Conservation (phyloP, 75 land plant genomes). For the Sequoia sempervirens region DNA sequence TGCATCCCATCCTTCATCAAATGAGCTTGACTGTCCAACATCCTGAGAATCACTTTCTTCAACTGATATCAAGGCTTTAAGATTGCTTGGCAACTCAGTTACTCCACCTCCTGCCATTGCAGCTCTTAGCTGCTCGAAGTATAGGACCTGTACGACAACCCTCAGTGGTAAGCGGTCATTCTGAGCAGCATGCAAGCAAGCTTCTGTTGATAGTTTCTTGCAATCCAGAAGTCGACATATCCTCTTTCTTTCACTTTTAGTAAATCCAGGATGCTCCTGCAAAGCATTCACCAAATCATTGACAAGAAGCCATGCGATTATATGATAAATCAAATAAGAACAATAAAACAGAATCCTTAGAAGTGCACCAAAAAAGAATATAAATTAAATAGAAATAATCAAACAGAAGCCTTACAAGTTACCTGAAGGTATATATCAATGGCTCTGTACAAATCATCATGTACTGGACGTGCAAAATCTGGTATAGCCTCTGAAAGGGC, state of each 20-base stretch:
- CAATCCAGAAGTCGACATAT: conserved; percentile 80
- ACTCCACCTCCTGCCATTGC: conserved; percentile 38
- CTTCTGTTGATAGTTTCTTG: conserved; percentile 73
- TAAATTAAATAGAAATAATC: neutral
- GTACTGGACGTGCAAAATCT: conserved; percentile 56
- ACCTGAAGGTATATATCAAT: conserved; percentile 79
- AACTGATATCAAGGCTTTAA: conserved; percentile 43
- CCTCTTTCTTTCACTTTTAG: conserved; percentile 69
- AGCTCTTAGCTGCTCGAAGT: conserved; percentile 83
- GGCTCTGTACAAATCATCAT: conserved; percentile 77
- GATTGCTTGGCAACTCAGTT: conserved; percentile 40
- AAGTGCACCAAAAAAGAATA: neutral
- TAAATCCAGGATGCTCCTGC: conserved; percentile 79
- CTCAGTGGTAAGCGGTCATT: conserved; percentile 77
- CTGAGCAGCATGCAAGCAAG: conserved; percentile 81
- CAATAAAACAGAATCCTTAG: neutral
- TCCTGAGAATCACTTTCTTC: conserved; percentile 33
- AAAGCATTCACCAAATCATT: conserved; percentile 3
- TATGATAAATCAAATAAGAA: neutral
- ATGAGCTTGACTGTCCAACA: conserved; percentile 47
- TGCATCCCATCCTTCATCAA: conserved; percentile 68
- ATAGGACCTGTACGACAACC: conserved; percentile 79
- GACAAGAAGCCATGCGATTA: neutral
- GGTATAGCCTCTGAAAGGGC: conserved; percentile 63
- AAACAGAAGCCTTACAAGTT: conserved; percentile 5